These are phyloP conservation scores for Adansonia rubrostipa DNA, from an alignment of 441 rosid species.

Conservation along the genomic window DNA sequence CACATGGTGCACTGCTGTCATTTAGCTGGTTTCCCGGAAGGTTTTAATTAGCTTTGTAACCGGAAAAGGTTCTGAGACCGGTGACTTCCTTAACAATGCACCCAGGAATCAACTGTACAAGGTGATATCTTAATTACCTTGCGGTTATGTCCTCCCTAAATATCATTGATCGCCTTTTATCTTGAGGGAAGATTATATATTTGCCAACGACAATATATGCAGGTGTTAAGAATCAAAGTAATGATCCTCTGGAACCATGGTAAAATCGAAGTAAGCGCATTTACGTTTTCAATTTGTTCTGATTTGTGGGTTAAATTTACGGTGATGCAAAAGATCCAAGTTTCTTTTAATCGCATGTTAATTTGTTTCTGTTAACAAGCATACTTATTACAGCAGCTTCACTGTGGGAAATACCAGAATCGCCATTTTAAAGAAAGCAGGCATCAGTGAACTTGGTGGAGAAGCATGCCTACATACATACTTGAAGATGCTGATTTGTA, in stretches of 20 bases:
- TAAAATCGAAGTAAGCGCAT: not conserved
- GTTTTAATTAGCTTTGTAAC: conserved; percentile 65
- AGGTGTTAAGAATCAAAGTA: not conserved
- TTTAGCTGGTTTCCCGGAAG: conserved; percentile 75
- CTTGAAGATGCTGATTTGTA: conserved; percentile 96
- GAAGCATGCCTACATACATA: conserved; percentile 88
- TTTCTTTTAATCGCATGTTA: conserved; percentile 8
- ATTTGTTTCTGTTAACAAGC: not conserved
- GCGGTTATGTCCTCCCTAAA: not conserved
- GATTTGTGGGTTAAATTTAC: not conserved
- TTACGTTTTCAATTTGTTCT: not conserved
- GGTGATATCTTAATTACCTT: conserved; percentile 41
- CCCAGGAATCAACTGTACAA: conserved; percentile 89
- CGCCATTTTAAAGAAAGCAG: conserved; percentile 87
- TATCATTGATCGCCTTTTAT: not conserved
- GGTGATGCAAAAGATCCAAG: not conserved
- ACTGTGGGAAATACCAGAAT: conserved; percentile 95
- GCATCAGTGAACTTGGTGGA: conserved; percentile 97
- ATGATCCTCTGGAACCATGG: not conserved
- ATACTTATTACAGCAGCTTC: conserved; percentile 51
- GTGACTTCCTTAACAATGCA: conserved; percentile 81
- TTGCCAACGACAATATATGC: not conserved
- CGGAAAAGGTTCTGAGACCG: conserved; percentile 77
- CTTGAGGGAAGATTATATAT: not conserved
- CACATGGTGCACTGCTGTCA: conserved; percentile 95